A percentile compares a stretch with the other conserved stretches of the same genome.
Evolutionary conservation across 2,329 filamentous ascomycete genomes (phyloP).

Genomic region (Chaetomiaceae sp.): DNA sequence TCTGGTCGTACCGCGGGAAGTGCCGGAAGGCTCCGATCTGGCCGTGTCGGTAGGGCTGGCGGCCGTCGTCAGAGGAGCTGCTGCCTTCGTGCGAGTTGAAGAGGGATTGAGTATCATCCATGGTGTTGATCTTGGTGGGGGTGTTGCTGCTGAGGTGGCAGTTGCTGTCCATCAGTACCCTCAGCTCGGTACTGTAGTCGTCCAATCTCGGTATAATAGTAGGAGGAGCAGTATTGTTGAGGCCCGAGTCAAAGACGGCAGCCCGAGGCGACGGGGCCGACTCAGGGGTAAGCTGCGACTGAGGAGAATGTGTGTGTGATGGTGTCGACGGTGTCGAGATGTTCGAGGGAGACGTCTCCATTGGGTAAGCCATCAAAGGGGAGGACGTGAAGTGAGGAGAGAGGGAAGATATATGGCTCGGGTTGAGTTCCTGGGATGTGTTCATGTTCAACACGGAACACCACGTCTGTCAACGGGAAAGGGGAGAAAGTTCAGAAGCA

Average conservation of each 20-base stretch:
- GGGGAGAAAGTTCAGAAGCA: not conserved
- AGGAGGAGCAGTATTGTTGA: too few species aligned
- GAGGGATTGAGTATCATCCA: too few species aligned
- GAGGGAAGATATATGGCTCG: not conserved
- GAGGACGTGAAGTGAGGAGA: not conserved
- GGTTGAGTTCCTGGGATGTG: not conserved
- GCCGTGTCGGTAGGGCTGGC: slow-evolving; percentile 1
- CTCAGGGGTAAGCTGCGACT: not conserved
- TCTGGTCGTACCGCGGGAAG: slow-evolving; percentile 10
- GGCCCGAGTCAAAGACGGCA: not conserved
- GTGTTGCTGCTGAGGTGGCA: too few species aligned
- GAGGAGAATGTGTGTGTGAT: not conserved
- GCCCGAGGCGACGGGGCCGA: not conserved
- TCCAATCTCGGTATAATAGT: not conserved
- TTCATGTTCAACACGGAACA: not conserved
- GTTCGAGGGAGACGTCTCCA: not conserved
- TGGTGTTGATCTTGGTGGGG: not conserved
- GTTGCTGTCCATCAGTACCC: not conserved
- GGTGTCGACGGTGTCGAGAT: not conserved
- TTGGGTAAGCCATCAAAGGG: too few species aligned
- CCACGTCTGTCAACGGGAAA: too few species aligned
- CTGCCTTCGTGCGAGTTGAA: not conserved
- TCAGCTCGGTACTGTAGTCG: not conserved
- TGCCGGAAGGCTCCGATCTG: slow-evolving; percentile 1
- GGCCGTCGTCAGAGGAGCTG: not conserved